Evolutionary conservation across 2,329 filamentous ascomycete species (phyloP).

Genomic region (Peltaster fructicola): DNA sequence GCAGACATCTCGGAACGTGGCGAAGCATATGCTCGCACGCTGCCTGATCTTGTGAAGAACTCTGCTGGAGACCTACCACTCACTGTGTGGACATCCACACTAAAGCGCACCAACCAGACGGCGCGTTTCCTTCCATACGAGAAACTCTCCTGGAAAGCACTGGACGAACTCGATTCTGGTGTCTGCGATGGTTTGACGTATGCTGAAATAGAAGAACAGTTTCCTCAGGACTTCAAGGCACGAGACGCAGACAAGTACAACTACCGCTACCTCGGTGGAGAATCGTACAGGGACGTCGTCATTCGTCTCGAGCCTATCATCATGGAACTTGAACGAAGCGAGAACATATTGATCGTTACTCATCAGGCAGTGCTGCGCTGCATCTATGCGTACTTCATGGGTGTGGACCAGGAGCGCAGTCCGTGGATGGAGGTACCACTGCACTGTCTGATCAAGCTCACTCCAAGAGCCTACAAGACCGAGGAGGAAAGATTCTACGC

Average conservation of each 20-base stretch:
- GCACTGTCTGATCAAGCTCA: conserved; percentile 91
- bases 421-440: conserved; percentile 98
- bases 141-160: conserved; percentile 94
- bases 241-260: conserved; percentile 99
- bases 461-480: conserved; percentile 83
- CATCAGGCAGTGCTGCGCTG: conserved; percentile 93
- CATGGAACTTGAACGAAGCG: conserved; percentile 92
- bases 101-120: conserved; percentile 78
- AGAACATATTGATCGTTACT: conserved; percentile 95
- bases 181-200: conserved; percentile 96
- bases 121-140: conserved; percentile 79
- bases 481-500: conserved; percentile 76
- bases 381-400: conserved; percentile 99
- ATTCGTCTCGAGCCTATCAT: conserved; percentile 97
- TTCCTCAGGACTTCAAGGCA: conserved; percentile 85
- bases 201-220: conserved; percentile 77
- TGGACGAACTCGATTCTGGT: conserved; percentile 91
- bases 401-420: conserved; percentile 77
- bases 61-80: conserved; percentile 64
- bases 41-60: conserved; percentile 68
- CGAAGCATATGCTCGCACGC: conserved; percentile 66
- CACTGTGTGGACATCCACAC: conserved; percentile 59
- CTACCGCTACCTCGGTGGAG: conserved; percentile 92
- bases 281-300: conserved; percentile 91
- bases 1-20: conserved; percentile 72